Percentiles rank a stretch among this genome's conserved stretches.
phyloP scores from a whole-genome alignment of 352 stramenopile genomes.

The Globisporangium alternatum region DNA sequence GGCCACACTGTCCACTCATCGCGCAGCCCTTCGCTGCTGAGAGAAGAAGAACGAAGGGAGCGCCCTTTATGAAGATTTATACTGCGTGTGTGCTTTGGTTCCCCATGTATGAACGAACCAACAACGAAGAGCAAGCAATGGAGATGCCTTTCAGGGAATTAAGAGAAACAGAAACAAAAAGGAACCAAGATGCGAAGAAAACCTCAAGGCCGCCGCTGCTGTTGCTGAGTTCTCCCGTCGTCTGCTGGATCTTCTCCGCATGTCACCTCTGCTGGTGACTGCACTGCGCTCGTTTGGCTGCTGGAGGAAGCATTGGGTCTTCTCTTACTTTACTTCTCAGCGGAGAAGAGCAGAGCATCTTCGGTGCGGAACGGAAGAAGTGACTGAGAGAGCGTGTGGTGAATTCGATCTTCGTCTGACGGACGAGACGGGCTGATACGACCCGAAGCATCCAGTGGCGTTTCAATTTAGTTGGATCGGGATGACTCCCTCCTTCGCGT shows the following conservation, averaged over 20 bases:
- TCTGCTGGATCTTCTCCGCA: neutral
- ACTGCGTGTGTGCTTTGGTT: constrained; percentile 39
- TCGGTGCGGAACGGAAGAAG: neutral
- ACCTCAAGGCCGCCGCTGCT: neutral
- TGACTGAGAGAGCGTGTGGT: neutral
- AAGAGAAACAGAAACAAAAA: constrained; percentile 14
- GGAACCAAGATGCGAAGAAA: constrained; percentile 12
- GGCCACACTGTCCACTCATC: neutral
- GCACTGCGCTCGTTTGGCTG: neutral
- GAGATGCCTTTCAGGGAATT: constrained; percentile 12
- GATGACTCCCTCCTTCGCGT: too few species aligned
- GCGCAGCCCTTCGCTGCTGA: neutral
- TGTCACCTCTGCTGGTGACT: neutral
- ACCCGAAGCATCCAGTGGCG: neutral
- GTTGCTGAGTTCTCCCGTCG: neutral
- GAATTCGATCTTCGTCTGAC: neutral
- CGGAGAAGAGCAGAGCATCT: neutral
- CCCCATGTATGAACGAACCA: constrained; percentile 13
- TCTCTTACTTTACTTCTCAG: neutral
- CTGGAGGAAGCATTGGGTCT: neutral
- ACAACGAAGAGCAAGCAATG: neutral
- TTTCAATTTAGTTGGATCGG: neutral
- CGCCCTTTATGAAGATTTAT: constrained; percentile 28
- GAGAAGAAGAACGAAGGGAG: constrained; percentile 15
- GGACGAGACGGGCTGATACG: neutral